Base-by-base conservation (phyloP, 2,329 filamentous ascomycete genomes). In the Claviceps sp. region DNA sequence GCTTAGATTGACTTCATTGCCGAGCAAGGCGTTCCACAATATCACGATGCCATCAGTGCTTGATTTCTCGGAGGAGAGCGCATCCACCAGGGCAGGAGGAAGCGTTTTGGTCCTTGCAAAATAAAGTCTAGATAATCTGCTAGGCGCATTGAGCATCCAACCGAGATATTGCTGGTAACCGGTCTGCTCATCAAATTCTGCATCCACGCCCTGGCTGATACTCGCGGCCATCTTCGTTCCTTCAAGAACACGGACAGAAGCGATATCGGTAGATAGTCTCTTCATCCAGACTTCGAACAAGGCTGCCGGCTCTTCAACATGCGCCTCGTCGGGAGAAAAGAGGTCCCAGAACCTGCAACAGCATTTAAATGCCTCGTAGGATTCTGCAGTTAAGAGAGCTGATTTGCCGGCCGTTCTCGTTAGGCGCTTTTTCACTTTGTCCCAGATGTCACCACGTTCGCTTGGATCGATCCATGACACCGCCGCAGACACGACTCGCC, bases 331-430 rank as follows among this genome's bases (percentile, higher is more conserved):
- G 0, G 68, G 69, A 6, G 61, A 64, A 59, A 71, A 61, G 0
- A 63, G 60, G 4, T 68, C 52, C 70, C 71, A 73, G 9, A 64
- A 58, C 20, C 63, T 59, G 17, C 62, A 68, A 47, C 65, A 64
- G 55, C 67, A 72, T 40, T 66, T 67, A 53, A 72, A 67, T 1
- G 69, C 70, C 46, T 72, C 68, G 16, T 67, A 69, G 0, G 68
- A 64, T 45, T 70, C 66, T 34, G 61, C 56, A 1, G 62, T 64
- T 3, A 62, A 55, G 11, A 72, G 53, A 0, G 64, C 57, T 1
- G 62, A 56, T 45, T 66, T 64, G 7, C 61, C 57, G 22, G 71
- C 50, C 9, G 64, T 62, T 46, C 64, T 66, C 2, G 58, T 56
- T 14, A 71, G 39, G 20, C 62, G 60, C n/a, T 59, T 57, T 43